Evolutionary conservation across 345 rosid genomes (phyloP).

Genomic region (Aquilaria yunnanensis): DNA sequence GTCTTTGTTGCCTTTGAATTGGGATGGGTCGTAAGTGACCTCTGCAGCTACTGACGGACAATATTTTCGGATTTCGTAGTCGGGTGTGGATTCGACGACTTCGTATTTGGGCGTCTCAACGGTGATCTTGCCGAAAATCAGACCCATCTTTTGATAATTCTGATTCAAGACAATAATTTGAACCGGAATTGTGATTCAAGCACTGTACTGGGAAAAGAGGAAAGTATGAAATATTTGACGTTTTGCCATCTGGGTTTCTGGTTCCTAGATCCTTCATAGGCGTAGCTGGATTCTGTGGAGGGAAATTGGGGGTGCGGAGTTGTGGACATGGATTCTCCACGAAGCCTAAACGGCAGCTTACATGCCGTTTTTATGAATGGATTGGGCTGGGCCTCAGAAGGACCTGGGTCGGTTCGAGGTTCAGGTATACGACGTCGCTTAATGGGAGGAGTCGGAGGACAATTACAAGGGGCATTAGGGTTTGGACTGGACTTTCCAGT

Average conservation of each 20-base stretch:
- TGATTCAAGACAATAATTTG: slow-evolving; percentile 6
- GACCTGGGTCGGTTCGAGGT: too few species aligned
- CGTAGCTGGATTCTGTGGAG: slow-evolving; percentile 11
- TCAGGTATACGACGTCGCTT: too few species aligned
- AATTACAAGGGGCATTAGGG: too few species aligned
- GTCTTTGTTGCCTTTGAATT: slow-evolving; percentile 62
- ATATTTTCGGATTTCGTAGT: slow-evolving; percentile 79
- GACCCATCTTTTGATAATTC: slow-evolving; percentile 41
- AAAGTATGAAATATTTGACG: not conserved
- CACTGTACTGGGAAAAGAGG: not conserved
- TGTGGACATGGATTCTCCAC: slow-evolving; percentile 30
- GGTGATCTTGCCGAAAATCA: slow-evolving; percentile 61
- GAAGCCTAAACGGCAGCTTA: not conserved
- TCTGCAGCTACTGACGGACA: slow-evolving; percentile 61
- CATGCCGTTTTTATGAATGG: too few species aligned
- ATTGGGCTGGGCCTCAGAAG: too few species aligned
- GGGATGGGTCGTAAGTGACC: slow-evolving; percentile 62
- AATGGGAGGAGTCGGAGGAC: too few species aligned
- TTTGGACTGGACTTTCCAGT: too few species aligned
- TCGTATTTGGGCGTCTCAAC: slow-evolving; percentile 75
- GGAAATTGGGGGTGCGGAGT: not conserved
- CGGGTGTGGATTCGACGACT: slow-evolving; percentile 35
- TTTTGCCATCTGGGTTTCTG: not conserved
- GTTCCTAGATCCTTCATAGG: not conserved
- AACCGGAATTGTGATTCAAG: not conserved